Evolutionary conservation across 345 rosid genomes (phyloP).

Genomic region (Physaria fendleri): DNA sequence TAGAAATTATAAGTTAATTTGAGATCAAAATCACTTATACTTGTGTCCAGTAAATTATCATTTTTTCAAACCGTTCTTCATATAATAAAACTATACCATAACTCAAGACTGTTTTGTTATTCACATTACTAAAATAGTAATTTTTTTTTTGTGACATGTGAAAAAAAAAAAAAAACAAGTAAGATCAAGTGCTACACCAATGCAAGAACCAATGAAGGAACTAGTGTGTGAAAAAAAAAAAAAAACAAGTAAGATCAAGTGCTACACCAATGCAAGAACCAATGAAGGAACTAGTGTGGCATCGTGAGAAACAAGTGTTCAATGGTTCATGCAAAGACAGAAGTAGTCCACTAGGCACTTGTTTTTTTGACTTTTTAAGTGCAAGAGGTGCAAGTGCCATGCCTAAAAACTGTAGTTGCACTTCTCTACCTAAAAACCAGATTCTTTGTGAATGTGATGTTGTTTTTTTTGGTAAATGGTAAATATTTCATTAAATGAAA

Average conservation of each 20-base stretch:
- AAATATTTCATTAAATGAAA: too few relatives aligned
- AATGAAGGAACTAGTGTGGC: background rate
- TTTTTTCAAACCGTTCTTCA: too few relatives aligned
- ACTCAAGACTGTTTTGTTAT: too few relatives aligned
- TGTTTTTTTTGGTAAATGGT: too few relatives aligned
- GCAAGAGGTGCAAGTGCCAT: conserved; percentile 7
- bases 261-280: background rate
- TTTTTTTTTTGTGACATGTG: too few relatives aligned
- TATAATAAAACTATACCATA: too few relatives aligned
- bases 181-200: background rate
- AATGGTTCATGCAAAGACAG: conserved; percentile 23
- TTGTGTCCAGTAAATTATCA: too few relatives aligned
- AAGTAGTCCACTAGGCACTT: conserved; percentile 8
- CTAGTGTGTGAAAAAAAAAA: background rate
- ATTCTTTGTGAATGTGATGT: conserved; percentile 18
- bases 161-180: background rate
- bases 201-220: background rate
- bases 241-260: background rate
- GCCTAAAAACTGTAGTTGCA: conserved; percentile 21
- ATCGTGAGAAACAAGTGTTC: conserved; percentile 9
- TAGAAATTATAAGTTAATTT: too few relatives aligned
- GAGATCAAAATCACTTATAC: too few relatives aligned
- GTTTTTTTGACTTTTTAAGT: conserved; percentile 14
- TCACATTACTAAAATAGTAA: too few relatives aligned
- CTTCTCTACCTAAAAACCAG: background rate